A percentile compares a stretch with the other conserved stretches of the same genome.
phyloP scores from a whole-genome alignment of 495 filamentous ascomycete genomes.

The Penicillium subrubescens region DNA sequence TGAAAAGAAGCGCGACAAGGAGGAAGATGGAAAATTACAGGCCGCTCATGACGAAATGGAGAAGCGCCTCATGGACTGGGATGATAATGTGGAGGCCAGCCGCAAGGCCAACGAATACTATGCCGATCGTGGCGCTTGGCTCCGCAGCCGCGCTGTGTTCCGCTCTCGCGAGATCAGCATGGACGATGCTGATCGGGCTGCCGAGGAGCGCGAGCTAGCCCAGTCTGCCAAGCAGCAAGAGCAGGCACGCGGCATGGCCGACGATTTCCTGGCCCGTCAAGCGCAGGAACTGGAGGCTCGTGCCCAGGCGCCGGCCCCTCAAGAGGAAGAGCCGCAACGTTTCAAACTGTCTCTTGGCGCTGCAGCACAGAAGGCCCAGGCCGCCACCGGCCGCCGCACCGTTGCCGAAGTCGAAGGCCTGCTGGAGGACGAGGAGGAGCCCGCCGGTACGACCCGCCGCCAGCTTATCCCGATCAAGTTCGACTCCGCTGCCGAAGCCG shows the following conservation, averaged over 20 bases:
- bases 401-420: slow-evolving; percentile 92
- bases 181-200: slow-evolving; percentile 79
- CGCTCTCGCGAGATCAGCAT: slow-evolving; percentile 69
- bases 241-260: slow-evolving; percentile 82
- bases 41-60: slow-evolving; percentile 71
- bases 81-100: slow-evolving; percentile 79
- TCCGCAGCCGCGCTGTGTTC: slow-evolving; percentile 75
- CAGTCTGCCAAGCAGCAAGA: slow-evolving; percentile 71
- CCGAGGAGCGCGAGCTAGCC: slow-evolving; percentile 74
- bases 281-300: slow-evolving; percentile 75
- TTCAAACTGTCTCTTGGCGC: slow-evolving; percentile 95
- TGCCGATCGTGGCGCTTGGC: slow-evolving; percentile 79
- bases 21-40: slow-evolving; percentile 59
- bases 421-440: slow-evolving; percentile 90
- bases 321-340: slow-evolving; percentile 73
- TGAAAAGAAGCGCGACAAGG: slow-evolving; percentile 74
- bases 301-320: slow-evolving; percentile 48
- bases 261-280: slow-evolving; percentile 88
- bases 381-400: slow-evolving; percentile 73
- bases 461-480: slow-evolving; percentile 91
- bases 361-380: slow-evolving; percentile 78
- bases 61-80: slow-evolving; percentile 76
- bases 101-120: slow-evolving; percentile 83
- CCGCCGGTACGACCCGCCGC: slow-evolving; percentile 68
- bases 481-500: slow-evolving; percentile 70